Base-by-base conservation (phyloP, 1,284 basidiomycete species). In the Tylopilus orsonianus region DNA sequence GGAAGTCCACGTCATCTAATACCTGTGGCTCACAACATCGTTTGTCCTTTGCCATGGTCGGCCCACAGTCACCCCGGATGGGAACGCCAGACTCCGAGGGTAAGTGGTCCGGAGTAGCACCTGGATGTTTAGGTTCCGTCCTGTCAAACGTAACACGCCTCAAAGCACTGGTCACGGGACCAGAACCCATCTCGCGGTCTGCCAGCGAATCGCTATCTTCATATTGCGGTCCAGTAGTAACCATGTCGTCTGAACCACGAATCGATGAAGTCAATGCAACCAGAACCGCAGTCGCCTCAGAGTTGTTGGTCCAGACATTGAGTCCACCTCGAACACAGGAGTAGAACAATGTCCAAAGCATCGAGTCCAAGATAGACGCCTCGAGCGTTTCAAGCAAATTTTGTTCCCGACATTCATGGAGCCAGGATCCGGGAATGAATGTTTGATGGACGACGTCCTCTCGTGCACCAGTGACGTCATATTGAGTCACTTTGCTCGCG, bases 391-490 rank as follows among this genome's bases (percentile, higher is more conserved):
- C 45, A 2, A 44, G 9, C 2, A 14, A 5, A 19, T 7, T 10
- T 12, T 40, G 40, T 29, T 32, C 24, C 5, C 1, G 35, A 38
- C 19, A 20, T 19, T 41, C 44, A 4, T 16, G 3, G n/a, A 38
- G 6, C 46, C 58, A 50, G 7, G 46, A 19, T 0, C 48, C 53
- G 13, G 48, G 40, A 33, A 53, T 48, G 8, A 29, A 10, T 7
- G 2, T 8, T 40, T 23, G 39, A 19, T 14, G 32, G 12, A 12
- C 24, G 18, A 35, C 16, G 18, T 40, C 33, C 24, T 23, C 29
- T 2, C 6, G 9, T 4, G 14, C 13, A 30, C 24, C 18, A 8
- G 18, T 0, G 16, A 12, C 6, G 24, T 16, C 4, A 5, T 13
- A 0, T 8, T 7, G 30, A 6, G 18, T 34, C n/a, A 1, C 27